Evolutionary conservation across 2,329 filamentous ascomycete species (phyloP).

Genomic region (Curvularia spicifera): DNA sequence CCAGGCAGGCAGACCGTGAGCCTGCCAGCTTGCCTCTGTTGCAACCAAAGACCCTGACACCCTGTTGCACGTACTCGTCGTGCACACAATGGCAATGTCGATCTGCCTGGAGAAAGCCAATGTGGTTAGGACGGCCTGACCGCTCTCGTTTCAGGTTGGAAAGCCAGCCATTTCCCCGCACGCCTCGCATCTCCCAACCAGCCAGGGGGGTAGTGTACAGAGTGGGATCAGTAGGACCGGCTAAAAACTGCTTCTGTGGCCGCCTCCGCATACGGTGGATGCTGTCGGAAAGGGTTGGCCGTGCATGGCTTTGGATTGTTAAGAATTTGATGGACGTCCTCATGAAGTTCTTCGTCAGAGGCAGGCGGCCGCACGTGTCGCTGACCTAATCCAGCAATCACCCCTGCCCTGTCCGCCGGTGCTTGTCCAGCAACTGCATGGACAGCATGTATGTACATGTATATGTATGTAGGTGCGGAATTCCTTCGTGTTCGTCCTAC

Average conservation of each 20-base stretch:
- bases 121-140: slow-evolving; percentile 14
- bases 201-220: neutral
- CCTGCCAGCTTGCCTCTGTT: neutral
- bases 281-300: slow-evolving; percentile 1
- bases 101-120: slow-evolving; percentile 9
- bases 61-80: too few species aligned
- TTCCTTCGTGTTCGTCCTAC: slow-evolving; percentile 1
- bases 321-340: neutral
- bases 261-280: neutral
- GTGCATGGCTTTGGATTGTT: neutral
- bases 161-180: slow-evolving; percentile 20
- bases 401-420: neutral
- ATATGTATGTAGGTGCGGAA: slow-evolving; percentile 2
- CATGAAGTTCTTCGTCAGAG: slow-evolving; percentile 1
- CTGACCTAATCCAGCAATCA: slow-evolving; percentile 9
- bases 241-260: slow-evolving; percentile 12
- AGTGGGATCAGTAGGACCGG: slow-evolving; percentile 10
- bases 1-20: neutral
- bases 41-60: neutral
- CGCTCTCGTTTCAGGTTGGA: slow-evolving; percentile 17
- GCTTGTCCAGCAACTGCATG: neutral
- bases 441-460: neutral
- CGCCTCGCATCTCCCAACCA: slow-evolving; percentile 15
- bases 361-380: slow-evolving; percentile 5
- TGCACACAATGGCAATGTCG: slow-evolving; percentile 1